These are phyloP conservation scores for Suillus americanus DNA, from an alignment of 768 basidiomycete species.

Conservation along the genomic window DNA sequence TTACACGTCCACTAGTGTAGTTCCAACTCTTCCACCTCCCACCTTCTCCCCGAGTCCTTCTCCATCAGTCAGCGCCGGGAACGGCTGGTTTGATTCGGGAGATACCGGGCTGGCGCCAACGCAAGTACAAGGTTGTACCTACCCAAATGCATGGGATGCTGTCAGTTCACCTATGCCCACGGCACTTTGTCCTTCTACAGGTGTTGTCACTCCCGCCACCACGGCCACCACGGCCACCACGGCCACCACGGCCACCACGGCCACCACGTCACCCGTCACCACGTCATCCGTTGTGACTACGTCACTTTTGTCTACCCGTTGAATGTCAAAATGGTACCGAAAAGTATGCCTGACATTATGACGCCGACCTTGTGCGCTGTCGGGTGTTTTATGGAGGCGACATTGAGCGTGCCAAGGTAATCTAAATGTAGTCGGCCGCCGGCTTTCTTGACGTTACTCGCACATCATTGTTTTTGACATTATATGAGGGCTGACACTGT, in stretches of 20 bases:
- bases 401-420: background rate
- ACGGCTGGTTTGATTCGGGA: constrained; percentile 57
- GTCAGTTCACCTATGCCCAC: constrained; percentile 48
- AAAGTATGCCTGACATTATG: background rate
- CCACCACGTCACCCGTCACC: too few relatives aligned
- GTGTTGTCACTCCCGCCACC: background rate
- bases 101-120: constrained; percentile 57
- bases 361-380: background rate
- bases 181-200: constrained; percentile 36
- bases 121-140: constrained; percentile 60
- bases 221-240: constrained; percentile 3
- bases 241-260: too few relatives aligned
- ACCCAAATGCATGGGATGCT: constrained; percentile 66
- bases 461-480: background rate
- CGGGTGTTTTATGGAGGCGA: background rate
- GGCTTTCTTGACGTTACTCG: background rate
- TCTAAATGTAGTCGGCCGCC: background rate
- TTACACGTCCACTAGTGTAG: constrained; percentile 60
- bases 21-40: constrained; percentile 56
- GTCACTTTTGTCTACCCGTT: background rate
- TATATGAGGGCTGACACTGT: background rate
- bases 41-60: constrained; percentile 45
- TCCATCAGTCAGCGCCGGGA: constrained; percentile 41
- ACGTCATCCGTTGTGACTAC: background rate
- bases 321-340: background rate